Evolutionary conservation across 78 protist species (phyloP).

Genomic region (Dictyostelium purpureum): DNA sequence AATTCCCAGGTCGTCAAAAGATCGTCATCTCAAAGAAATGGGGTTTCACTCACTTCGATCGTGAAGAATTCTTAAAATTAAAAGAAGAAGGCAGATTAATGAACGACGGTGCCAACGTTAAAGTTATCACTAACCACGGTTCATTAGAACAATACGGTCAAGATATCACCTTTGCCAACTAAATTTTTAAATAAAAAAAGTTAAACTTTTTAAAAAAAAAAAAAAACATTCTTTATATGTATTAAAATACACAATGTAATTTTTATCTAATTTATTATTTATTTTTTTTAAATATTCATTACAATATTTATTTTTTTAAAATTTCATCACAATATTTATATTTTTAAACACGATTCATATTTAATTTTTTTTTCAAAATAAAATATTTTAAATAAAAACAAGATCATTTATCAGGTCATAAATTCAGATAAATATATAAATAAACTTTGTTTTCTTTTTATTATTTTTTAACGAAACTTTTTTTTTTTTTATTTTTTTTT

Average conservation of each 20-base stretch:
- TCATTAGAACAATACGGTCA: conserved; percentile 66
- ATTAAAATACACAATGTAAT: too few species aligned
- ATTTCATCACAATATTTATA: too few species aligned
- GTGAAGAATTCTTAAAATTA: conserved; percentile 88
- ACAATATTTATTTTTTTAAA: too few species aligned
- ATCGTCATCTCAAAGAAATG: conserved; percentile 95
- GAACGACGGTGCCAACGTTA: conserved; percentile 91
- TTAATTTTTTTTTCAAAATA: too few species aligned
- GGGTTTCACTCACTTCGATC: conserved; percentile 98
- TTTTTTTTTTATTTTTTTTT: too few species aligned
- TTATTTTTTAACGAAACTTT: background rate
- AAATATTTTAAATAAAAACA: too few species aligned
- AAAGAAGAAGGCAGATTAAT: conserved; percentile 79
- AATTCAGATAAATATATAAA: background rate
- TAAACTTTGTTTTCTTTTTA: background rate
- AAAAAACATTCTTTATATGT: too few species aligned
- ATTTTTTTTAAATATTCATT: too few species aligned
- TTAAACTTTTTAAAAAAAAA: too few species aligned
- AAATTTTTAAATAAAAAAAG: background rate
- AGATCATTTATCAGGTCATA: too few species aligned
- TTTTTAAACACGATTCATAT: too few species aligned
- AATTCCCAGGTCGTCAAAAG: conserved; percentile 99
- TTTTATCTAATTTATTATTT: too few species aligned
- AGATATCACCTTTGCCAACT: background rate
- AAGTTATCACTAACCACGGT: conserved; percentile 88